A percentile compares a stretch with the other conserved stretches of the same genome.
Conservation (phyloP, 352 stramenopile species). For the Bremia lactucae region DNA sequence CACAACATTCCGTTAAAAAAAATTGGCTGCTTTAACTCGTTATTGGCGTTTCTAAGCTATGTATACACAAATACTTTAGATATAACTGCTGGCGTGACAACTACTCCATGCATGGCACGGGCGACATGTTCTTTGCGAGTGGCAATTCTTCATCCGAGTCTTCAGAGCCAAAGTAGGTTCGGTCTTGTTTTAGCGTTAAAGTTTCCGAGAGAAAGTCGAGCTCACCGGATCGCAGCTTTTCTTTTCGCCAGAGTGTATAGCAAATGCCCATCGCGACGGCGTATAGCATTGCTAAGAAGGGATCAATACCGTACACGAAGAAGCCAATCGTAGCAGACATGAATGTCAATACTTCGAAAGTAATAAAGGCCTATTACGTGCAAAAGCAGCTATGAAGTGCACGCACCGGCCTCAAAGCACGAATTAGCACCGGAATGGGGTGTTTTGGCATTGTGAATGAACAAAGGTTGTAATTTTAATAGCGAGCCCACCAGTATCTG, state of each 20-base stretch:
- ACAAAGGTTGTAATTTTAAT: conserved; percentile 66
- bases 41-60: conserved; percentile 3
- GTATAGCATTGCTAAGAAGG: conserved; percentile 39
- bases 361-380: background rate
- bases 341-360: background rate
- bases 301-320: background rate
- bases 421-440: conserved; percentile 59
- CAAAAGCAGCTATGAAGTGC: background rate
- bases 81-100: conserved; percentile 11
- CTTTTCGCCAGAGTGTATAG: conserved; percentile 49
- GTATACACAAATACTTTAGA: conserved; percentile 17
- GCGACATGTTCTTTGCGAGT: conserved; percentile 58
- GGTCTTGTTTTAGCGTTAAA: conserved; percentile 34
- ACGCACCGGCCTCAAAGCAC: conserved; percentile 70
- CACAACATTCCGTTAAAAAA: no score
- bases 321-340: background rate
- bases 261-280: conserved; percentile 29
- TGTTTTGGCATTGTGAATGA: conserved; percentile 60
- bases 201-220: conserved; percentile 31
- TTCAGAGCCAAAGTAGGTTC: conserved; percentile 51
- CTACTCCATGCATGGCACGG: conserved; percentile 23
- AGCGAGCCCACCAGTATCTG: conserved; percentile 59
- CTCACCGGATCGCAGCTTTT: conserved; percentile 34
- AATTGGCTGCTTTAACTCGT: no score
- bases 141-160: conserved; percentile 66